Percentiles rank a stretch among this genome's conserved stretches.
Conservation (phyloP, 2,329 filamentous ascomycete genomes). For the Lachnellula suecica region DNA sequence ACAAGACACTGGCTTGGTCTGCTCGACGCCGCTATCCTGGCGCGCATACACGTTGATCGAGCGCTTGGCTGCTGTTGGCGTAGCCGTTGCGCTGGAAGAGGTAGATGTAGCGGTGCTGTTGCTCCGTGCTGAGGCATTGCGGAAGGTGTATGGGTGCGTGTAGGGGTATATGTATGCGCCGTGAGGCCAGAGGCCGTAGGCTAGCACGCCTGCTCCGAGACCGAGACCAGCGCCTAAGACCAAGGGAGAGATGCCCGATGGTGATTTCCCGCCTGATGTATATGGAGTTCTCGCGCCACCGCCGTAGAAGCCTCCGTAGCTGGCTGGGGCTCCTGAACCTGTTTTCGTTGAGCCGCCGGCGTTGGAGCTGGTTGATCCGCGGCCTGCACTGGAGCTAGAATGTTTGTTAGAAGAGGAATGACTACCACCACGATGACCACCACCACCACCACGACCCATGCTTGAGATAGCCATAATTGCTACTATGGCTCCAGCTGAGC, state of each 20-base stretch:
- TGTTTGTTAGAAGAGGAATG: slow-evolving; percentile 2
- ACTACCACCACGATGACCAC: too few relatives aligned
- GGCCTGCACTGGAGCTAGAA: slow-evolving; percentile 28
- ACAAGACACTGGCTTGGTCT: slow-evolving; percentile 61
- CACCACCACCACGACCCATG: too few relatives aligned
- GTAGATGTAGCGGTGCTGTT: slow-evolving; percentile 34
- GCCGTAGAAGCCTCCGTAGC: slow-evolving; percentile 63
- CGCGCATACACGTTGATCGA: slow-evolving; percentile 5
- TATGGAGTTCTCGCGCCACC: slow-evolving; percentile 66
- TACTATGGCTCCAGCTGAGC: neutral
- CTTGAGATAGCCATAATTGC: too few relatives aligned
- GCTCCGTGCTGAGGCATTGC: slow-evolving; percentile 40
- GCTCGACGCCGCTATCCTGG: slow-evolving; percentile 42
- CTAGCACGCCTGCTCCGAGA: slow-evolving; percentile 37
- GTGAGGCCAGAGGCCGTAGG: slow-evolving; percentile 62
- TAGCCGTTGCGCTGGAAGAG: slow-evolving; percentile 35
- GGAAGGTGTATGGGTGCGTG: slow-evolving; percentile 53
- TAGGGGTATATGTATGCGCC: slow-evolving; percentile 62
- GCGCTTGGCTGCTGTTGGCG: slow-evolving; percentile 45
- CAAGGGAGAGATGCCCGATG: slow-evolving; percentile 47
- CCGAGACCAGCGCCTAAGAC: slow-evolving; percentile 36
- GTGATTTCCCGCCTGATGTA: slow-evolving; percentile 47
- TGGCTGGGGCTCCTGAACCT: slow-evolving; percentile 56
- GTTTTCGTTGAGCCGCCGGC: slow-evolving; percentile 51
- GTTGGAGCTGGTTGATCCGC: slow-evolving; percentile 29